These are phyloP conservation scores for Cladophialophora chaetospira DNA, from an alignment of 2,329 filamentous ascomycete genomes.

Conservation along the genomic window DNA sequence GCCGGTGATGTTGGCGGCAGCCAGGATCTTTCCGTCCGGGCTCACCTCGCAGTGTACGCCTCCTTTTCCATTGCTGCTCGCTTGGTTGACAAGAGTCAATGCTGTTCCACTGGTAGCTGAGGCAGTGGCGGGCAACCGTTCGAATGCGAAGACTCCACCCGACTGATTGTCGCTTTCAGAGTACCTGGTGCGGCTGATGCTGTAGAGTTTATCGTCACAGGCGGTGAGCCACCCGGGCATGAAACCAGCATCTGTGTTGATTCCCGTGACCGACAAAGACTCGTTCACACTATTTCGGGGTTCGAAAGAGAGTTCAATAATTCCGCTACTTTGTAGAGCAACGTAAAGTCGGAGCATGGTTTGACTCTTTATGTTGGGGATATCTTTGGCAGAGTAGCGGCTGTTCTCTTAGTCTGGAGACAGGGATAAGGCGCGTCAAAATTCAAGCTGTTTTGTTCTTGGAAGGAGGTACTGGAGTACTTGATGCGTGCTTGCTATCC, in stretches of 20 bases:
- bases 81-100: slow-evolving; percentile 1
- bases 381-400: too few species aligned
- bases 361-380: too few species aligned
- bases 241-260: slow-evolving; percentile 16
- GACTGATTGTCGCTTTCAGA: not conserved
- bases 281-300: slow-evolving; percentile 6
- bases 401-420: too few species aligned
- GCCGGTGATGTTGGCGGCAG: slow-evolving; percentile 11
- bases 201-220: slow-evolving; percentile 15
- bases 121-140: not conserved
- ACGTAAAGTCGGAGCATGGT: slow-evolving; percentile 15
- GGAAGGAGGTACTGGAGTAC: too few species aligned
- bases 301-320: slow-evolving; percentile 18
- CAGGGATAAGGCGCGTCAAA: too few species aligned
- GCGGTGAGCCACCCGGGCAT: slow-evolving; percentile 13
- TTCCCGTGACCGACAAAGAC: slow-evolving; percentile 4
- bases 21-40: slow-evolving; percentile 10
- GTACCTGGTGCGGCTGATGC: slow-evolving; percentile 14
- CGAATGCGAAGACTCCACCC: slow-evolving; percentile 13
- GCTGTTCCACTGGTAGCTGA: not conserved
- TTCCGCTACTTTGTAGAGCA: slow-evolving; percentile 19
- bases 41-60: slow-evolving; percentile 15
- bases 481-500: too few species aligned
- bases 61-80: slow-evolving; percentile 19
- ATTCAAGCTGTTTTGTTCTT: too few species aligned